Base-by-base conservation (phyloP, 306 rosid species). In the Fragaria nilgerrensis region DNA sequence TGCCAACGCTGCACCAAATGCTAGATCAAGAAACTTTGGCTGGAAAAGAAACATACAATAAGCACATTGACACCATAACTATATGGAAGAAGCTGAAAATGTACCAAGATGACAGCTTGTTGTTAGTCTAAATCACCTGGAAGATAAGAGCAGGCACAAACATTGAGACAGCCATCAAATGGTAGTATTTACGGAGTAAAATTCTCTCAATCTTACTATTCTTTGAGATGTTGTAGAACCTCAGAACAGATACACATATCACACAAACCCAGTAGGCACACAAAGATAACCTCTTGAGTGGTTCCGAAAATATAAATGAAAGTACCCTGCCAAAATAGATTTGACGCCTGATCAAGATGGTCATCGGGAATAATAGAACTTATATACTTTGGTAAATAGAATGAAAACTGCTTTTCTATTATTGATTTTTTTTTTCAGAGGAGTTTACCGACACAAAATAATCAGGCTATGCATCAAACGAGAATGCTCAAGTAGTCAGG, bases 161-260 rank as follows among this genome's bases (percentile, higher is more conserved):
- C 97, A 95, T 95, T 52, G 66, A 89, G 72, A 95, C 99, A 68
- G 99, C 99, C 95, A 95, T 79, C 73, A 95, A 84, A 85, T 95
- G 99, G 84, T 92, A 95, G 87, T 95, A 95, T 72, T 92, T 95
- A 55, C 97, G 91, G 79, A 95, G 86, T 82, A 95, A 96, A 89
- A 95, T 95, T 66, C 97, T 92, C 92, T 95, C 98, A 37, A 89
- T 85, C 92, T 82, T 95, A 84, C 97, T 92, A 85, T 83, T 90
- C 87, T 90, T 95, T 70, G 97, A 95, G 78, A 92, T 95, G 70
- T 87, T 88, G 78, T 95, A 95, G 88, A 95, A 88, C 75, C 91
- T 84, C 81, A 90, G 70, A 79, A 95, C 89, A 55, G 97, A 95
- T 70, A 83, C 81, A 84, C 70, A 85, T 67, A 90, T 89, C 80